Base-by-base conservation (phyloP, 768 basidiomycete genomes). In the Boletus coccyginus region DNA sequence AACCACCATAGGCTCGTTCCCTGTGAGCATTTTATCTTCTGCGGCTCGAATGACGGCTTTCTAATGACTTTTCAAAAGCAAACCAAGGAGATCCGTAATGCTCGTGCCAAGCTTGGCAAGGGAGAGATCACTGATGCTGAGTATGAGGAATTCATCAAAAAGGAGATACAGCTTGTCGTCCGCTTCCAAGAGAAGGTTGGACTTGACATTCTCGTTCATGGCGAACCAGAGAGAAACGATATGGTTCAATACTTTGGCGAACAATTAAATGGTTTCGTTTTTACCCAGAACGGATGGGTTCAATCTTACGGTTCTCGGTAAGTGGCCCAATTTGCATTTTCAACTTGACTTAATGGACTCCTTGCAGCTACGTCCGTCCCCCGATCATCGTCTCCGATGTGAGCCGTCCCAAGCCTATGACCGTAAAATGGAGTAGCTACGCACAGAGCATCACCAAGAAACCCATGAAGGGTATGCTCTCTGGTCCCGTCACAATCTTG, bases 161-260 rank as follows among this genome's bases (percentile, higher is more conserved):
- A 94, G 79, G 97, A 99, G 77, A 91, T 99, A 66, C 84, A 96
- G 78, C 74, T 73, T 52, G 94, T 94, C 59, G 95, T 98, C 65
- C 82, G 86, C 62, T 96, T 98, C 92, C 97, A 99, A 76, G 96
- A 98, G 81, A 86, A 84, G 75, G 83, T 94, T 63, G 96, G 92
- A 63, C 87, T 99, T 65, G 97, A 99, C 76, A 83, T 99, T 56
- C 83, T 98, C 66, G 97, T 99, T 59, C 97, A 99, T 75, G 97
- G 97, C 69, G 97, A 99, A 76, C 91, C 96, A 52, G 96, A 99
- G 81, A 86, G 96, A 68, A 98, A 98, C 74, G 96, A 98, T 83
- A 98, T 98, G 96, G 95, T 97, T 60, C 95, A 98, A 78, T 99
- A 99, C 86, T 99, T 98, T 65, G 97, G 97, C 63, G 97, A 99